Percentiles rank a stretch among this genome's conserved stretches.
phyloP scores from a whole-genome alignment of 2,329 filamentous ascomycete genomes.

The Shiraia sp. region DNA sequence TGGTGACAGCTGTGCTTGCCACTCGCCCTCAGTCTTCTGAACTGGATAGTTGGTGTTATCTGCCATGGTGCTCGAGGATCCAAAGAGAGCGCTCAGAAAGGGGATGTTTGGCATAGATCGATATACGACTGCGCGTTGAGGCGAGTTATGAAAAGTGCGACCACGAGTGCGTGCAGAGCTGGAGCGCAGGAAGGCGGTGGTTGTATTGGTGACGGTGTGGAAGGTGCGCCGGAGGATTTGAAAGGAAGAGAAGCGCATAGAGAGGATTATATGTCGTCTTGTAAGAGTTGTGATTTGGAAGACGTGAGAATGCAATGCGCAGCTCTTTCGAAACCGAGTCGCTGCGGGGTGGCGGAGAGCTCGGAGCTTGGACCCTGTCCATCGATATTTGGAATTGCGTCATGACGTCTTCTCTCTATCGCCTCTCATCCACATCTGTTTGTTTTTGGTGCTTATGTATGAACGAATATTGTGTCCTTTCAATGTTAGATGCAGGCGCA shows the following conservation, averaged over 20 bases:
- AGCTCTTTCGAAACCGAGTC: slow-evolving; percentile 4
- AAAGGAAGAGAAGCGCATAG: slow-evolving; percentile 56
- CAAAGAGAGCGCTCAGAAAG: slow-evolving; percentile 77
- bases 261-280: slow-evolving; percentile 12
- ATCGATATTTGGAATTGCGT: slow-evolving; percentile 31
- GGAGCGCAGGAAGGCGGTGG: slow-evolving; percentile 31
- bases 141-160: slow-evolving; percentile 32
- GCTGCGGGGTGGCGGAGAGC: slow-evolving; percentile 26
- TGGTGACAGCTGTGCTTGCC: slow-evolving; percentile 80
- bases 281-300: slow-evolving; percentile 3
- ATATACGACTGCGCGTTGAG: slow-evolving; percentile 31
- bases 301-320: neutral
- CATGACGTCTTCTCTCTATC: slow-evolving; percentile 14
- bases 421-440: neutral
- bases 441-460: too few relatives aligned
- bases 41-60: slow-evolving; percentile 75
- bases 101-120: slow-evolving; percentile 75
- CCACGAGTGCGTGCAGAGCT: slow-evolving; percentile 44
- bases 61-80: slow-evolving; percentile 54
- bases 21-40: slow-evolving; percentile 79
- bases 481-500: too few relatives aligned
- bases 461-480: too few relatives aligned
- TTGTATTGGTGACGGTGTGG: slow-evolving; percentile 52
- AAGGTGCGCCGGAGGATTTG: slow-evolving; percentile 54
- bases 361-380: slow-evolving; percentile 19